phyloP scores from a whole-genome alignment of 2,329 filamentous ascomycete species.

The Penicillium sp. region DNA sequence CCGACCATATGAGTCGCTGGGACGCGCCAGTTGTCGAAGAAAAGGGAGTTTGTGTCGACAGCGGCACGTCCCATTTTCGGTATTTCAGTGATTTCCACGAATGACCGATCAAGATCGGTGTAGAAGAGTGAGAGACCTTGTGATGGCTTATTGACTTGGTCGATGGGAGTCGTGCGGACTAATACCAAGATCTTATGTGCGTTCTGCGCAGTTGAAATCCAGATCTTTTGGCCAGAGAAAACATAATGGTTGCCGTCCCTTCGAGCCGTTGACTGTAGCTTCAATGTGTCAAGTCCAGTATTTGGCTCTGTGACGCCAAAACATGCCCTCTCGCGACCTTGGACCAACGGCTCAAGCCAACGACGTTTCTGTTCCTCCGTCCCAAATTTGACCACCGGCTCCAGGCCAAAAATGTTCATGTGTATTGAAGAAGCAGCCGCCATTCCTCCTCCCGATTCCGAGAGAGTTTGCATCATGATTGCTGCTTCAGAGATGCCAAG shows the following conservation, averaged over 20 bases:
- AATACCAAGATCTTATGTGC: slow-evolving; percentile 50
- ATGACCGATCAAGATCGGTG: slow-evolving; percentile 42
- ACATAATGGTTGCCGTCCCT: slow-evolving; percentile 40
- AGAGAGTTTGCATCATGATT: slow-evolving; percentile 53
- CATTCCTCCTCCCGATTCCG: slow-evolving; percentile 49
- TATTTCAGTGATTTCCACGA: slow-evolving; percentile 47
- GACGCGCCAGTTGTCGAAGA: slow-evolving; percentile 49
- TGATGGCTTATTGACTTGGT: slow-evolving; percentile 45
- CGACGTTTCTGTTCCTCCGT: slow-evolving; percentile 46
- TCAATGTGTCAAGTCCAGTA: slow-evolving; percentile 48
- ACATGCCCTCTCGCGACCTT: slow-evolving; percentile 45
- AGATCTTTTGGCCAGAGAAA: slow-evolving; percentile 47
- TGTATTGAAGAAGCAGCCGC: slow-evolving; percentile 48
- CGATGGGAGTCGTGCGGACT: slow-evolving; percentile 44
- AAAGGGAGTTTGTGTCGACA: slow-evolving; percentile 49
- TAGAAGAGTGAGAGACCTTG: slow-evolving; percentile 51
- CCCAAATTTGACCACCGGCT: slow-evolving; percentile 50
- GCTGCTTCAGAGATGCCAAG: slow-evolving; percentile 48
- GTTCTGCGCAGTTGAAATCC: slow-evolving; percentile 50
- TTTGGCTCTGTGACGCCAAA: slow-evolving; percentile 50
- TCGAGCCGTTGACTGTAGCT: slow-evolving; percentile 41
- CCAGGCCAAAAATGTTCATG: slow-evolving; percentile 53
- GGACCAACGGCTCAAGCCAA: slow-evolving; percentile 45
- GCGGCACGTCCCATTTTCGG: slow-evolving; percentile 50
- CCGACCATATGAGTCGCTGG: slow-evolving; percentile 45